Conservation (phyloP, 202 grass and related monocot genomes). For the Eragrostis tef region DNA sequence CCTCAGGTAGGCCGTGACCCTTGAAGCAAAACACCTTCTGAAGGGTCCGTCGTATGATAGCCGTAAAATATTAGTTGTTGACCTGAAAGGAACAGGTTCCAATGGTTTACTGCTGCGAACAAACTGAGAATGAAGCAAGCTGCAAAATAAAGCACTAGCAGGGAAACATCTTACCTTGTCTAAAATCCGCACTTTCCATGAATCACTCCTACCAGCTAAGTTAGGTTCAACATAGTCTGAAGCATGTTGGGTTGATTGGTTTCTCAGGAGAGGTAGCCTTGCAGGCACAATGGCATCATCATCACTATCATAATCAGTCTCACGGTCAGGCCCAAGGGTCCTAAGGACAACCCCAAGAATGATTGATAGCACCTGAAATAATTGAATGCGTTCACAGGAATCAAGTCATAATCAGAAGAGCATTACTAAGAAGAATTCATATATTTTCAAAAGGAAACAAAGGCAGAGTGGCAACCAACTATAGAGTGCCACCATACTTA, state of each 20-base stretch:
- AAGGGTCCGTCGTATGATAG: slow-evolving; percentile 31
- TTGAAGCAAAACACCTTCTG: slow-evolving; percentile 23
- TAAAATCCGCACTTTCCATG: slow-evolving; percentile 73
- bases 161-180: slow-evolving; percentile 58
- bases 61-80: slow-evolving; percentile 32
- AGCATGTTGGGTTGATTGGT: slow-evolving; percentile 48
- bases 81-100: slow-evolving; percentile 45
- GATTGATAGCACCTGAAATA: slow-evolving; percentile 69
- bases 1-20: slow-evolving; percentile 11
- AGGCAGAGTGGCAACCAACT: background rate
- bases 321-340: slow-evolving; percentile 71
- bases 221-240: slow-evolving; percentile 47
- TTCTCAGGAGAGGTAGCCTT: slow-evolving; percentile 89
- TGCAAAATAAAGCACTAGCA: slow-evolving; percentile 1
- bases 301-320: slow-evolving; percentile 78
- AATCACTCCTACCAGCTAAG: slow-evolving; percentile 57
- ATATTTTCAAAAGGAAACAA: background rate
- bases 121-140: background rate
- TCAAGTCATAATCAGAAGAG: background rate
- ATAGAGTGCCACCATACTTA: background rate
- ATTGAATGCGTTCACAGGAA: background rate
- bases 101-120: slow-evolving; percentile 32
- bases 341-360: slow-evolving; percentile 71
- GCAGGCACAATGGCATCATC: slow-evolving; percentile 58
- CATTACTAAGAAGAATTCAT: background rate